These are phyloP conservation scores for Salix koriyanagi DNA, from an alignment of 345 rosid genomes.

Conservation along the genomic window DNA sequence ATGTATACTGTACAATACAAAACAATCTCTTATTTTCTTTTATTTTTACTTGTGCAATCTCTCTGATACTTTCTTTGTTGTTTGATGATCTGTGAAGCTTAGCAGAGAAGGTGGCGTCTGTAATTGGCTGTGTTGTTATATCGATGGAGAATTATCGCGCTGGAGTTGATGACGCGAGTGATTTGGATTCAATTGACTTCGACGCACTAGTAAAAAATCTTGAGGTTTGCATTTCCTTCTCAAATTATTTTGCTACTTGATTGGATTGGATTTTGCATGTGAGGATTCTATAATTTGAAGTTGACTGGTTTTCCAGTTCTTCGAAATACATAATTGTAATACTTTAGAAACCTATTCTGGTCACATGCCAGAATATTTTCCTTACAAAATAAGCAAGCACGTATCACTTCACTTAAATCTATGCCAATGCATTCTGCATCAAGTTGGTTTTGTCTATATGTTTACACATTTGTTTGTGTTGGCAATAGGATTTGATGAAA, in stretches of 20 bases:
- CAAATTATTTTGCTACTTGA: neutral
- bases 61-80: conserved; percentile 5
- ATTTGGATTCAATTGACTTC: conserved; percentile 82
- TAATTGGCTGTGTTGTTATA: conserved; percentile 87
- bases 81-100: conserved; percentile 57
- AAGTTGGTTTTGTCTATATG: neutral
- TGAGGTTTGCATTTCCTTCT: conserved; percentile 54
- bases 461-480: conserved; percentile 21
- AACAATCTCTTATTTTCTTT: neutral
- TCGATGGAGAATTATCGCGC: conserved; percentile 94
- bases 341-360: neutral
- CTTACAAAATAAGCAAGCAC: too few relatives aligned
- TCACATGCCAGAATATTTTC: neutral
- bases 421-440: neutral
- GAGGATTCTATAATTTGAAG: neutral
- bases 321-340: neutral
- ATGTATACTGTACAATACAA: neutral
- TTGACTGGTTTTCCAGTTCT: neutral
- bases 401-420: neutral
- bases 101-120: conserved; percentile 97
- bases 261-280: neutral
- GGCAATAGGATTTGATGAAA: conserved; percentile 62
- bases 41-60: neutral
- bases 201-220: conserved; percentile 72
- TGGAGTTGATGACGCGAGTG: conserved; percentile 82